phyloP scores from a whole-genome alignment of 192 early-diverging fungal genomes.

The Entomortierella parvispora region DNA sequence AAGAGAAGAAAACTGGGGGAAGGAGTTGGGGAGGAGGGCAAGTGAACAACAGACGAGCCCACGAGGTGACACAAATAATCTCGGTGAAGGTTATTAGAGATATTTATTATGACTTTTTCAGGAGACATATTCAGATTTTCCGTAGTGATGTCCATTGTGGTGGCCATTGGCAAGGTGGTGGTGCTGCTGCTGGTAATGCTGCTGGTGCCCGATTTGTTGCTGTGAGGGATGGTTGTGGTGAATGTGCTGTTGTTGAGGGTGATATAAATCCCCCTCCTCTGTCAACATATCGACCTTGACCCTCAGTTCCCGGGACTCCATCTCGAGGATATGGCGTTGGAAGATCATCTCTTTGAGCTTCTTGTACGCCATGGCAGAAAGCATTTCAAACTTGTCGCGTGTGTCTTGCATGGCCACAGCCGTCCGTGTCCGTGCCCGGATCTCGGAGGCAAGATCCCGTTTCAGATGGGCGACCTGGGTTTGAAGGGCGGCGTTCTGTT shows the following conservation, averaged over 20 bases:
- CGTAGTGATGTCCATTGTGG: no score
- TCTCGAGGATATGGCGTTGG: conserved; percentile 45
- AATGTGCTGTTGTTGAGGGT: conserved; percentile 2
- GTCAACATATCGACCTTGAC: conserved; percentile 30
- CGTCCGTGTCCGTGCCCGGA: conserved; percentile 36
- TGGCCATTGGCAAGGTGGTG: no score
- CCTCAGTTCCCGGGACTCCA: conserved; percentile 41
- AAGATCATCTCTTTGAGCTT: conserved; percentile 58
- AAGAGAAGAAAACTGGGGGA: no score
- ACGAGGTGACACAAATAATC: no score
- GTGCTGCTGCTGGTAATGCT: no score
- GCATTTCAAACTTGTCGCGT: conserved; percentile 58
- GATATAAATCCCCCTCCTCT: conserved; percentile 9
- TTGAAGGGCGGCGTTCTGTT: conserved; percentile 24
- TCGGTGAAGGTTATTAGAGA: no score
- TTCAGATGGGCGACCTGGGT: conserved; percentile 24
- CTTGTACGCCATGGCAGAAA: conserved; percentile 60
- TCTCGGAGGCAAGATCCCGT: conserved; percentile 38
- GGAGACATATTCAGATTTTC: no score
- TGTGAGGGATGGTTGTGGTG: no score
- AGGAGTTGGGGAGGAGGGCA: no score
- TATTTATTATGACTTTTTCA: no score
- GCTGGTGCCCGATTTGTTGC: no score
- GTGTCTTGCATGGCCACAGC: conserved; percentile 60
- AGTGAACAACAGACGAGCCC: no score